Conservation (phyloP, 768 basidiomycete species). For the Boletus insuetus region DNA sequence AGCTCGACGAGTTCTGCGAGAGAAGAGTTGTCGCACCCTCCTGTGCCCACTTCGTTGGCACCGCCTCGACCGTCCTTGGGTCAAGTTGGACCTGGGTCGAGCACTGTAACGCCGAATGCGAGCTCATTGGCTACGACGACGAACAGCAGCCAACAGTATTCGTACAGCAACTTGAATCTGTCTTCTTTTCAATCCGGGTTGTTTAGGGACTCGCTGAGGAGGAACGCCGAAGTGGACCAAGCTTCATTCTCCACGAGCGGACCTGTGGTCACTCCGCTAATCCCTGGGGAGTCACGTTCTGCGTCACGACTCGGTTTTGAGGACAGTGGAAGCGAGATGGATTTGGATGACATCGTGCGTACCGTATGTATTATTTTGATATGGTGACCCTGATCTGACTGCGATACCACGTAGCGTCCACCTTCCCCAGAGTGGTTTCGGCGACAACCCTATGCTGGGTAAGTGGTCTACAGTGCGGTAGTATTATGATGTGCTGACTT, state of each 20-base stretch:
- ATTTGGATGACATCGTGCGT: slow-evolving; percentile 19
- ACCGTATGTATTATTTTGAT: slow-evolving; percentile 6
- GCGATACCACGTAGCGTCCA: slow-evolving; percentile 15
- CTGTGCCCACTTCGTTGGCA: neutral
- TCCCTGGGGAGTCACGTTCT: slow-evolving; percentile 11
- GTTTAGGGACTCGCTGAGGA: slow-evolving; percentile 32
- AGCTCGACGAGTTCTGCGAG: slow-evolving; percentile 17
- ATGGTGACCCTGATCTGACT: slow-evolving; percentile 3
- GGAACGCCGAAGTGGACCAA: slow-evolving; percentile 25
- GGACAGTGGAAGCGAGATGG: slow-evolving; percentile 29
- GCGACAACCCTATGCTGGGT: slow-evolving; percentile 28
- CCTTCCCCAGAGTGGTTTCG: slow-evolving; percentile 27
- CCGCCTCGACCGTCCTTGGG: slow-evolving; percentile 5
- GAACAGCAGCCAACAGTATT: slow-evolving; percentile 21
- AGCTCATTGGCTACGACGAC: neutral
- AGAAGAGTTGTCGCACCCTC: slow-evolving; percentile 13
- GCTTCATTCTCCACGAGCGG: slow-evolving; percentile 10
- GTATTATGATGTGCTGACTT: neutral
- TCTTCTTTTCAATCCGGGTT: slow-evolving; percentile 32
- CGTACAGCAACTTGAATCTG: slow-evolving; percentile 31
- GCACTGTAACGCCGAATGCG: neutral
- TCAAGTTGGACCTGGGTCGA: slow-evolving; percentile 6
- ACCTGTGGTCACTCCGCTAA: neutral
- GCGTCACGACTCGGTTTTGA: slow-evolving; percentile 15
- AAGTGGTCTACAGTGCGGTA: neutral